Evolutionary conservation across 208 protist genomes (phyloP), one percentile per base, ranked within the genome.

Genomic region (Crithidia acanthocephali): DNA sequence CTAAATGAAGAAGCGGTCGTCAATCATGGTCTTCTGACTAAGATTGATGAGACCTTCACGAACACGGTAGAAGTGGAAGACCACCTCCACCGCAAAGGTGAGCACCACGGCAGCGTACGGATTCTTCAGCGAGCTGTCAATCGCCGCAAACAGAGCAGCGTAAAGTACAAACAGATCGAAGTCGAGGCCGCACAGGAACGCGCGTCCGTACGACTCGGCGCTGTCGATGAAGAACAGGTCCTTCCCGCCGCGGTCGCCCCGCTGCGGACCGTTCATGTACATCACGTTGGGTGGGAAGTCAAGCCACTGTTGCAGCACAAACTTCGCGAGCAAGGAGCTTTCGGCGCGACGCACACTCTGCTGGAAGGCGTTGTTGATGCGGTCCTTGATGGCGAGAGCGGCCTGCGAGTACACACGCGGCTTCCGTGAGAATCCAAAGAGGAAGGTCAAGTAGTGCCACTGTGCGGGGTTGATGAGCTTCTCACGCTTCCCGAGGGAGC

Each of bases 201-300:
- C 86, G 9, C 76, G 74, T 2, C 80, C 85, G 50, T 87, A 95
- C 16, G 87, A 84, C 25, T 74, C 45, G 27, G 82, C 66, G 44
- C 85, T 62, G 72, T 94, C 92, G 28, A 92, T 80, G 79, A 96
- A 96, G 75, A 92, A 96, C n/a, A 95, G 63, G 65, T 92, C 86
- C 58, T 90, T 90, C 22, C 78, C 79, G 6, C 74, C 76, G 47
- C 84, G 86, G 27, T 93, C 90, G 18, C 82, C 83, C 8, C 71
- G 80, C 72, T 91, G 85, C 20, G 83, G 81, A 2, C 90, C 85
- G 68, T 92, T 95, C 83, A 94, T 92, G 75, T 92, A 93, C 73
- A 94, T 77, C 25, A 95, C 79, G 63, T 93, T 94, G 2, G 92
- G 88, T 35, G 89, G 80, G 20, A 95, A 83, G 56, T 84, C 76